A percentile compares a stretch with the other conserved stretches of the same genome.
Evolutionary conservation across 2,329 filamentous ascomycete genomes (phyloP).

Genomic region (Diaporthe destruens): DNA sequence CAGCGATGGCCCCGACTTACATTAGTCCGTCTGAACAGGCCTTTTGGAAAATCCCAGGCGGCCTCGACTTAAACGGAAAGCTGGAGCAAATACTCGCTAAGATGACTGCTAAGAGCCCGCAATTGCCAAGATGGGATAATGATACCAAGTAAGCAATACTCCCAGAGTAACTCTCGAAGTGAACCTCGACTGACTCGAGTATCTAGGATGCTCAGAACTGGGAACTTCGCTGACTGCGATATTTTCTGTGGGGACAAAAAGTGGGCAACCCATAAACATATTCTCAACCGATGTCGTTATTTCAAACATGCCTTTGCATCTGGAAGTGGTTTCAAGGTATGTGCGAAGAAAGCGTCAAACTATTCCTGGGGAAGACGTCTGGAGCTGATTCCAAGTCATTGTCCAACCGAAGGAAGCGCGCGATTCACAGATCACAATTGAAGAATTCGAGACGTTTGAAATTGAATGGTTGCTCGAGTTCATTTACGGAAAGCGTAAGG

Average conservation of each 20-base stretch:
- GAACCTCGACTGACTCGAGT: background rate
- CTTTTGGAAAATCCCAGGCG: background rate
- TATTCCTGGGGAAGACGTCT: no score
- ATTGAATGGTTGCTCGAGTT: conserved; percentile 5
- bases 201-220: background rate
- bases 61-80: background rate
- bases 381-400: background rate
- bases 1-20: no score
- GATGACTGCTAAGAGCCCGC: no score
- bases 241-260: background rate
- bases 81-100: no score
- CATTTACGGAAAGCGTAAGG: conserved; percentile 13
- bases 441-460: background rate
- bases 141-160: background rate
- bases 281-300: background rate
- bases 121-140: no score
- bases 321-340: background rate
- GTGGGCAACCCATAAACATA: background rate
- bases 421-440: background rate
- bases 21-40: no score
- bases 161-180: background rate
- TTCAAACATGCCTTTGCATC: background rate
- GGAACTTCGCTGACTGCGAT: background rate
- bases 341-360: no score
- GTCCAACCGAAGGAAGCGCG: background rate